Conservation (phyloP, 83 land plant species). For the Thuja plicata region DNA sequence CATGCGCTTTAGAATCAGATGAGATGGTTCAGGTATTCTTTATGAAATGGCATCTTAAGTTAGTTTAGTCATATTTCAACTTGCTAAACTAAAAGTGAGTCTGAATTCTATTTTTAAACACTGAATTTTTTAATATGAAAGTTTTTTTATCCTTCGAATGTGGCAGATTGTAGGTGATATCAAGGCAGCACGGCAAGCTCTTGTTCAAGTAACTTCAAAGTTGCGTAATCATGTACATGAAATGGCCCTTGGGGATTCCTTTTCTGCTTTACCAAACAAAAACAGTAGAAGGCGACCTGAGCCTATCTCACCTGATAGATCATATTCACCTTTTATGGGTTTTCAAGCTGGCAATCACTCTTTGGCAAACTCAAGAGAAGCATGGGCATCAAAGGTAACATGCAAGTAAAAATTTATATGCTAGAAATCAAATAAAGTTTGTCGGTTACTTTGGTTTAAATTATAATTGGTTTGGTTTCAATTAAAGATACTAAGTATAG, state of each 20-base stretch:
- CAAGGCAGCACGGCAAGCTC: slow-evolving; percentile 34
- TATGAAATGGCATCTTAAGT: neutral
- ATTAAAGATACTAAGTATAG: neutral
- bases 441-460: neutral
- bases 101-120: neutral
- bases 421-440: neutral
- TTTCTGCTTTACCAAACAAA: neutral
- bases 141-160: neutral
- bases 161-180: slow-evolving; percentile 43
- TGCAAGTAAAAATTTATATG: neutral
- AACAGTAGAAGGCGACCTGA: slow-evolving; percentile 5
- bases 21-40: slow-evolving; percentile 52
- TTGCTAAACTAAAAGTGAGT: neutral
- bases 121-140: neutral
- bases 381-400: slow-evolving; percentile 22
- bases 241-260: neutral
- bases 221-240: slow-evolving; percentile 25
- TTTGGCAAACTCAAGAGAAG: neutral
- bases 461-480: neutral
- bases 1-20: slow-evolving; percentile 43
- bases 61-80: neutral
- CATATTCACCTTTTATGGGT: slow-evolving; percentile 19
- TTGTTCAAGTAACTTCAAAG: slow-evolving; percentile 27
- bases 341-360: slow-evolving; percentile 24
- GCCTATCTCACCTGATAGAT: slow-evolving; percentile 22